phyloP scores from a whole-genome alignment of 2,329 filamentous ascomycete species.

The Trichoderma endophyticum region DNA sequence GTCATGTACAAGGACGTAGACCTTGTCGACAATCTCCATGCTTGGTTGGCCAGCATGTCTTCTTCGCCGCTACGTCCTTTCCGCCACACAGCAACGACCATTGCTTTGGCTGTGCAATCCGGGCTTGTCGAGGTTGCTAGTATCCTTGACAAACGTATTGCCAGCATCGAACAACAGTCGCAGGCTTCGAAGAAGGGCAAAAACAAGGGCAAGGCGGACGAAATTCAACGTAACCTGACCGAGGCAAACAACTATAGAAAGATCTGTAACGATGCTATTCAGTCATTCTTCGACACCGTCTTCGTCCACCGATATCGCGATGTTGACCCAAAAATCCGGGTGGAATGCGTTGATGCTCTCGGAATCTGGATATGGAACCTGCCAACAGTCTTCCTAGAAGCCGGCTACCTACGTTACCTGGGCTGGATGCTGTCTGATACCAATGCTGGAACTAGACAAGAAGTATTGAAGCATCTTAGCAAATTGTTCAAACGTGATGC shows the following conservation, averaged over 20 bases:
- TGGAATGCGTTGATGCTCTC: constrained; percentile 82
- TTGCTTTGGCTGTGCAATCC: constrained; percentile 75
- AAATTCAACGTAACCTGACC: constrained; percentile 68
- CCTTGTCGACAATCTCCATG: constrained; percentile 82
- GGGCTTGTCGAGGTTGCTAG: constrained; percentile 72
- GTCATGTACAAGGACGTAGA: constrained; percentile 72
- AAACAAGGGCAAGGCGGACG: constrained; percentile 74
- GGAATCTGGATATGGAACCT: constrained; percentile 85
- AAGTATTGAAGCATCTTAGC: constrained; percentile 79
- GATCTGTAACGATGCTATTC: constrained; percentile 67
- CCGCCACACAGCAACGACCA: constrained; percentile 86
- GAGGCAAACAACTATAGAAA: constrained; percentile 69
- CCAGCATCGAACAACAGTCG: constrained; percentile 73
- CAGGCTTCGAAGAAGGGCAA: constrained; percentile 70
- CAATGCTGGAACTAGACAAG: constrained; percentile 69
- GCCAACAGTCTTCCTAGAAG: constrained; percentile 86
- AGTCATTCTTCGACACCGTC: constrained; percentile 85
- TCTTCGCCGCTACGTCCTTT: constrained; percentile 85
- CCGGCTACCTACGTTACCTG: constrained; percentile 84
- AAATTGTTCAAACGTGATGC: constrained; percentile 77
- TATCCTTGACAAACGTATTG: constrained; percentile 67
- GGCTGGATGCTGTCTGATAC: constrained; percentile 93
- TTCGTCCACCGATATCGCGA: constrained; percentile 97
- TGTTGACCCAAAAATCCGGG: constrained; percentile 82
- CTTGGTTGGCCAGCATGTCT: constrained; percentile 90